These are phyloP conservation scores for Maudiozyma pseudohumilis DNA, from an alignment of 805 yeast genomes.

Conservation along the genomic window DNA sequence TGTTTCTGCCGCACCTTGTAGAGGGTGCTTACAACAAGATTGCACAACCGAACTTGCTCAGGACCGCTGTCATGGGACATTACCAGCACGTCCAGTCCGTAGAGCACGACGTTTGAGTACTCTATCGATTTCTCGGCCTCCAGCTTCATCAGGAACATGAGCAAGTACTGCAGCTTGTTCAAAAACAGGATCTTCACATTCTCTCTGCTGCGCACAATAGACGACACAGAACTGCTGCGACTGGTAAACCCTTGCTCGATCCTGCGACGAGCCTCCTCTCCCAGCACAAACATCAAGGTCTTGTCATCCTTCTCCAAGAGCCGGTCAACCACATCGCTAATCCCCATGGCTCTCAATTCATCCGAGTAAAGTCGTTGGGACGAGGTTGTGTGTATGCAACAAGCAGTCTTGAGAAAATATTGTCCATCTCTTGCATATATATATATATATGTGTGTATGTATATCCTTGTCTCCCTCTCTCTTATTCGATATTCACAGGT, in stretches of 20 bases:
- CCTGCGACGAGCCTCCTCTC: slow-evolving; percentile 16
- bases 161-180: slow-evolving; percentile 24
- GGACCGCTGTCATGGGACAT: too few relatives aligned
- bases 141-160: slow-evolving; percentile 27
- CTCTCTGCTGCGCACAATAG: slow-evolving; percentile 8
- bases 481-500: too few relatives aligned
- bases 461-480: too few relatives aligned
- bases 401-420: too few relatives aligned
- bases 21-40: slow-evolving; percentile 18
- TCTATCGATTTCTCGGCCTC: slow-evolving; percentile 17
- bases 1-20: slow-evolving; percentile 17
- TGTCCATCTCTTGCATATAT: too few relatives aligned
- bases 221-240: slow-evolving; percentile 10
- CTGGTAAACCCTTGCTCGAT: slow-evolving; percentile 16
- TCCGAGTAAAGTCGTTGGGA: too few relatives aligned
- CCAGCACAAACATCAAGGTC: slow-evolving; percentile 21
- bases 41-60: slow-evolving; percentile 13
- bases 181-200: slow-evolving; percentile 22
- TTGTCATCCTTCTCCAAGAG: slow-evolving; percentile 6
- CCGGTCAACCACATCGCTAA: slow-evolving; percentile 4
- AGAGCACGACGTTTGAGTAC: slow-evolving; percentile 18
- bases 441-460: too few relatives aligned
- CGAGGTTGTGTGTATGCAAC: too few relatives aligned
- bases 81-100: slow-evolving; percentile 22
- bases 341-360: slow-evolving; percentile 2